Evolutionary conservation across 495 filamentous ascomycete species (phyloP).

Genomic region (Neurospora cerealis): DNA sequence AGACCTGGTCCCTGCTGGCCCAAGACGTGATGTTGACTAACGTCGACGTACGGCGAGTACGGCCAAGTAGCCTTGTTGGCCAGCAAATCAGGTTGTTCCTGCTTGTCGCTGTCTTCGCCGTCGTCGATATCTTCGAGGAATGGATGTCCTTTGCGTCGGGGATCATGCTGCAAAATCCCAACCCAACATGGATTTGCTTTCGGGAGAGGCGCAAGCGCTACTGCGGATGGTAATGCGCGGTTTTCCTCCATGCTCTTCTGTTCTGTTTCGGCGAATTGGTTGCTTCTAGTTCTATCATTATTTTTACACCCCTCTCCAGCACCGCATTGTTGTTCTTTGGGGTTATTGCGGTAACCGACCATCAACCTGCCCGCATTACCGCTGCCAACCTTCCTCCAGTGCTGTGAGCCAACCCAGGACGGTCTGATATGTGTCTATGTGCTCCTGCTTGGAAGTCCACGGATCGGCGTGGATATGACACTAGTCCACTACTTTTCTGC

Average conservation of each 20-base stretch:
- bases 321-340: neutral
- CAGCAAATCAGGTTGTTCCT: neutral
- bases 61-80: neutral
- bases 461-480: neutral
- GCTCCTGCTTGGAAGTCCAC: neutral
- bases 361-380: neutral
- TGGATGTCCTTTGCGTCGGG: neutral
- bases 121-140: neutral
- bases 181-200: neutral
- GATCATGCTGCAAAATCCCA: neutral
- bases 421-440: neutral
- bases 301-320: neutral
- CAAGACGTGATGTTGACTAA: neutral
- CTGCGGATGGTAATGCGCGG: neutral
- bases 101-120: neutral
- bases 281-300: neutral
- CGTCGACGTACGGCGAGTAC: neutral
- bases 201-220: conserved; percentile 2
- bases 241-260: neutral
- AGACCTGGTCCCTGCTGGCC: neutral
- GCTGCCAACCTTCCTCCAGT: neutral
- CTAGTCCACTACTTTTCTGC: neutral
- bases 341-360: neutral
- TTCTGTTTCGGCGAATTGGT: neutral
- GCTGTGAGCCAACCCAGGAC: neutral